Evolutionary conservation across 768 basidiomycete genomes (phyloP), one percentile per base, ranked within the genome.

Genomic region (Sporobolomyces pararoseus): DNA sequence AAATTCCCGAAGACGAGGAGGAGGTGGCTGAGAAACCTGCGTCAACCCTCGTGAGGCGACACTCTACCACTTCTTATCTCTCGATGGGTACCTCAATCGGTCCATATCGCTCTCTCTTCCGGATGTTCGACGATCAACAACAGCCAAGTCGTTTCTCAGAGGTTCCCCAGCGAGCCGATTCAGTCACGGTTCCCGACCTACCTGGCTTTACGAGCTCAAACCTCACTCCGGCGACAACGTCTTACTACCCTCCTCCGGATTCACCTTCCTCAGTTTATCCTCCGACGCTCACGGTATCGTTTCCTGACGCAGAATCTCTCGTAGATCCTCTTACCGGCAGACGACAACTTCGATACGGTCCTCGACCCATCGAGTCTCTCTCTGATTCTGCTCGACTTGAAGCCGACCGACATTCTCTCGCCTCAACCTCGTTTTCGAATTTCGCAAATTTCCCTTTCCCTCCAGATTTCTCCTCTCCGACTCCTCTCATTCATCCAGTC

Each of bases 21-120:
- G 39, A 42, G 39, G 39, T n/a, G n/a, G n/a, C n/a, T n/a, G n/a
- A n/a, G n/a, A n/a, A n/a, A n/a, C n/a, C n/a, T n/a, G n/a, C n/a
- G n/a, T n/a, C n/a, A n/a, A n/a, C n/a, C n/a, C n/a, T n/a, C n/a
- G n/a, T n/a, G n/a, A n/a, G n/a, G n/a, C n/a, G n/a, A n/a, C n/a
- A n/a, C n/a, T n/a, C n/a, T n/a, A n/a, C n/a, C n/a, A n/a, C n/a
- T n/a, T n/a, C n/a, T n/a, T n/a, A n/a, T n/a, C n/a, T n/a, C n/a
- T n/a, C n/a, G n/a, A n/a, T n/a, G n/a, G n/a, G n/a, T n/a, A n/a
- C n/a, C n/a, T n/a, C n/a, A n/a, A n/a, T n/a, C n/a, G 55, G 13
- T 3, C 13, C 55, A 12, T 57, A 57, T 17, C 55, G 55, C 14
- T 57, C 55, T n/a, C 4, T 57, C 35, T 57, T 57, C 35, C 37